Evolutionary conservation across 176 grass and related monocot species (phyloP).

Genomic region (Hordeum marinum): DNA sequence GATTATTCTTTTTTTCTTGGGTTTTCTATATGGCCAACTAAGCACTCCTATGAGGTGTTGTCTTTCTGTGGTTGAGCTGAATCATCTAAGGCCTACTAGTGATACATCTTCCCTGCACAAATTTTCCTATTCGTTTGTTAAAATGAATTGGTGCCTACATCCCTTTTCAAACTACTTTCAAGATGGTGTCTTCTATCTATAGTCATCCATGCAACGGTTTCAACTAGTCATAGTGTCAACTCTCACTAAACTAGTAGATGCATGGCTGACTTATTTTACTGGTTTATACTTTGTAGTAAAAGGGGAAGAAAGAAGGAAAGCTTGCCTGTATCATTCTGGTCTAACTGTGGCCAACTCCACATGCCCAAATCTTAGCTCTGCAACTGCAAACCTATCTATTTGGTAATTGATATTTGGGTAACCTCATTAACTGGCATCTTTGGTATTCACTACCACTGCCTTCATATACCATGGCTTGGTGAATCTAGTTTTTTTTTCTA

Average conservation of each 20-base stretch:
- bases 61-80: slow-evolving; percentile 16
- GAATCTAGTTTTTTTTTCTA: slow-evolving; percentile 13
- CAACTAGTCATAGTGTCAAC: slow-evolving; percentile 26
- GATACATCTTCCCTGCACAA: background rate
- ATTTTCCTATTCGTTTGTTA: background rate
- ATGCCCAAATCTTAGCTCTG: slow-evolving; percentile 39
- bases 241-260: slow-evolving; percentile 37
- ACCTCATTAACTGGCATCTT: slow-evolving; percentile 48
- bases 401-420: slow-evolving; percentile 51
- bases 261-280: slow-evolving; percentile 50
- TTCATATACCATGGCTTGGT: slow-evolving; percentile 30
- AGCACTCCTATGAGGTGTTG: background rate
- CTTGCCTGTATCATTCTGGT: slow-evolving; percentile 48
- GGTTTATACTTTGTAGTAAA: slow-evolving; percentile 59
- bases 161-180: slow-evolving; percentile 7
- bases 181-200: slow-evolving; percentile 18
- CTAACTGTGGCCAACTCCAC: slow-evolving; percentile 36
- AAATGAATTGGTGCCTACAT: slow-evolving; percentile 5
- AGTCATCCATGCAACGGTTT: slow-evolving; percentile 36
- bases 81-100: background rate
- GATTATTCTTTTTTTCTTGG: background rate
- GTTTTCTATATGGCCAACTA: slow-evolving; percentile 10
- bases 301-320: slow-evolving; percentile 46
- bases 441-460: slow-evolving; percentile 39
- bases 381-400: slow-evolving; percentile 45